Percentiles rank a stretch among this genome's conserved stretches.
These are phyloP conservation scores for Phycomyces blakesleeanus DNA, from an alignment of 192 early-diverging fungal genomes.

Conservation along the genomic window DNA sequence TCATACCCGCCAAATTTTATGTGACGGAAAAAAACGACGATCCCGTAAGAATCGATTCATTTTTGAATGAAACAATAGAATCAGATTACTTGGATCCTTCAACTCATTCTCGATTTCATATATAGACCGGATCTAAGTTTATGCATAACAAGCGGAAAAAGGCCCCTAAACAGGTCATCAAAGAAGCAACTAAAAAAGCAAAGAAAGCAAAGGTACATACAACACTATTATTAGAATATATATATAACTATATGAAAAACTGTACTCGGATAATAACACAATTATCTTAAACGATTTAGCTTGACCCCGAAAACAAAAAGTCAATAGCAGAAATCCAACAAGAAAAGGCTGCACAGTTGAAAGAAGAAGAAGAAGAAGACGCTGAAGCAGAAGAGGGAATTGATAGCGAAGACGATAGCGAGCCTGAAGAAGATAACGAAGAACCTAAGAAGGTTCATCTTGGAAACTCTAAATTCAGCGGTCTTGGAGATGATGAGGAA, in stretches of 20 bases:
- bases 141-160: conserved; percentile 82
- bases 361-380: conserved; percentile 37
- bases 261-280: no score
- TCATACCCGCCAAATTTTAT: conserved; percentile 85
- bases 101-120: no score
- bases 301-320: conserved; percentile 79
- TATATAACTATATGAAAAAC: no score
- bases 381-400: conserved; percentile 32
- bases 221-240: no score
- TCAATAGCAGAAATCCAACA: conserved; percentile 66
- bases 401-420: conserved; percentile 28
- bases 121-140: conserved; percentile 44
- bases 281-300: no score
- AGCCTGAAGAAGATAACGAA: conserved; percentile 26
- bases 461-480: conserved; percentile 27
- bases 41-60: conserved; percentile 28
- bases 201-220: conserved; percentile 83
- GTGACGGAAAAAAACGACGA: conserved; percentile 62
- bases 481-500: conserved; percentile 11
- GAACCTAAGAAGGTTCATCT: conserved; percentile 28
- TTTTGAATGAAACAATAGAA: background rate
- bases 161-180: conserved; percentile 73
- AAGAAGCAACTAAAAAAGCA: conserved; percentile 76
- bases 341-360: conserved; percentile 46
- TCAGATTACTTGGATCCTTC: no score